These are phyloP conservation scores for Paralagenidium karlingii DNA, from an alignment of 352 stramenopile genomes.

Conservation along the genomic window DNA sequence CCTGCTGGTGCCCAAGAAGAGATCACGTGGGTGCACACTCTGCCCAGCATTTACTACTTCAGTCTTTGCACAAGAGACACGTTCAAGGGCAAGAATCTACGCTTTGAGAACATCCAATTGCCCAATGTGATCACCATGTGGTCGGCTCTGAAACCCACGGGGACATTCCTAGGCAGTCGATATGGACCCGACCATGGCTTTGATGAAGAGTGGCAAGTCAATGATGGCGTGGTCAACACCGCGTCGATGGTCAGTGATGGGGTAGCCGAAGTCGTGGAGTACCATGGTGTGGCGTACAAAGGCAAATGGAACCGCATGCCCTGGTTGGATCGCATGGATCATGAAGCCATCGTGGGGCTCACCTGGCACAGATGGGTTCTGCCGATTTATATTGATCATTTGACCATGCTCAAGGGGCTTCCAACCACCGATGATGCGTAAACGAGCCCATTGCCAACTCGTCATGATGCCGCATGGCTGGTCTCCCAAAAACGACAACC, in stretches of 20 bases:
- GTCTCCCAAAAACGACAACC: too few species aligned
- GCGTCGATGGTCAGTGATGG: slow-evolving; percentile 27
- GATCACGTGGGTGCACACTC: slow-evolving; percentile 25
- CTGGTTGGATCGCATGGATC: slow-evolving; percentile 26
- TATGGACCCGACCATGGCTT: background rate
- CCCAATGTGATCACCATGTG: slow-evolving; percentile 4
- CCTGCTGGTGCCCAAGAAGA: slow-evolving; percentile 7
- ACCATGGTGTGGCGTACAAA: slow-evolving; percentile 13
- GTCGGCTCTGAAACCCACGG: slow-evolving; percentile 3
- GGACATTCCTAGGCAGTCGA: slow-evolving; percentile 2
- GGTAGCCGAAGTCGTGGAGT: slow-evolving; percentile 9
- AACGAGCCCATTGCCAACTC: too few species aligned
- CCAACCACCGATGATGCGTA: background rate
- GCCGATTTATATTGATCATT: slow-evolving; percentile 7
- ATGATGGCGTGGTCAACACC: slow-evolving; percentile 9
- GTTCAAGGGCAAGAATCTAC: background rate
- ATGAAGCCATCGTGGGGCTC: slow-evolving; percentile 23
- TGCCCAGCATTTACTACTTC: slow-evolving; percentile 20
- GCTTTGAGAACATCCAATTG: slow-evolving; percentile 5
- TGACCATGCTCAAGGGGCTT: slow-evolving; percentile 7
- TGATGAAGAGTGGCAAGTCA: background rate
- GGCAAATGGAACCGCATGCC: slow-evolving; percentile 43
- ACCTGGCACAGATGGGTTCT: slow-evolving; percentile 10
- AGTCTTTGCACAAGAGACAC: slow-evolving; percentile 6
- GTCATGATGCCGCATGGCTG: too few species aligned